These are phyloP conservation scores for Calonectria pseudoturangicola DNA, from an alignment of 2,329 filamentous ascomycete genomes.

Conservation along the genomic window DNA sequence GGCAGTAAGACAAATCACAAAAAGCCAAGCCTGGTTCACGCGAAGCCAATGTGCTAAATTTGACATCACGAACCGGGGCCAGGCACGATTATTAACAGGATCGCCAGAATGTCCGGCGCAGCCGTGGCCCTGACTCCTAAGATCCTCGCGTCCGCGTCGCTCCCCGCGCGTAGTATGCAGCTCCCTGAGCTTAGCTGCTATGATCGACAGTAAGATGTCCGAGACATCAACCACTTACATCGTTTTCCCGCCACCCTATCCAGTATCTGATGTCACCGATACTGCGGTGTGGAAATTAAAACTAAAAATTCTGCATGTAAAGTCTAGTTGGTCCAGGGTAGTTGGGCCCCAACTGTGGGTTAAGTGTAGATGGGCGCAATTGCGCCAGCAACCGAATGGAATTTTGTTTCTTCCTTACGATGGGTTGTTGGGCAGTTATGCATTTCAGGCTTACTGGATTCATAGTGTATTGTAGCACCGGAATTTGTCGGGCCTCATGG, in stretches of 20 bases:
- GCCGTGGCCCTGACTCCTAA: slow-evolving; percentile 36
- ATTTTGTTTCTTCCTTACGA: background rate
- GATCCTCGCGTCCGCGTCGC: slow-evolving; percentile 35
- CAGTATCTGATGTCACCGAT: slow-evolving; percentile 40
- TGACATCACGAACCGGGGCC: slow-evolving; percentile 50
- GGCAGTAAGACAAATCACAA: slow-evolving; percentile 30
- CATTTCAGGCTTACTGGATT: background rate
- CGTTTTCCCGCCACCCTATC: slow-evolving; percentile 16
- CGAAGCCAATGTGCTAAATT: slow-evolving; percentile 51
- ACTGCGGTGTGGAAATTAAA: slow-evolving; percentile 15
- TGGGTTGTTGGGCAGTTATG: background rate
- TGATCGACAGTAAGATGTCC: slow-evolving; percentile 35
- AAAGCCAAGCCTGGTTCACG: background rate
- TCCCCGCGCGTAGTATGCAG: slow-evolving; percentile 15
- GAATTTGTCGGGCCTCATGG: background rate
- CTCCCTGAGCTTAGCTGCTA: slow-evolving; percentile 12
- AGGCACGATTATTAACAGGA: slow-evolving; percentile 43
- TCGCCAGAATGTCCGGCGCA: slow-evolving; percentile 42
- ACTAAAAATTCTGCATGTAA: background rate
- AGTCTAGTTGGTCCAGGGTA: slow-evolving; percentile 30
- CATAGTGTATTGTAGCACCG: slow-evolving; percentile 10
- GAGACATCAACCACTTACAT: slow-evolving; percentile 41
- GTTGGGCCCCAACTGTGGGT: too few species aligned
- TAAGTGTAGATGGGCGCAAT: background rate
- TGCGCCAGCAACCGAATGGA: background rate